A percentile compares a stretch with the other conserved stretches of the same genome.
Conservation (phyloP, 2,329 filamentous ascomycete species). For the Botrytis cinerea region DNA sequence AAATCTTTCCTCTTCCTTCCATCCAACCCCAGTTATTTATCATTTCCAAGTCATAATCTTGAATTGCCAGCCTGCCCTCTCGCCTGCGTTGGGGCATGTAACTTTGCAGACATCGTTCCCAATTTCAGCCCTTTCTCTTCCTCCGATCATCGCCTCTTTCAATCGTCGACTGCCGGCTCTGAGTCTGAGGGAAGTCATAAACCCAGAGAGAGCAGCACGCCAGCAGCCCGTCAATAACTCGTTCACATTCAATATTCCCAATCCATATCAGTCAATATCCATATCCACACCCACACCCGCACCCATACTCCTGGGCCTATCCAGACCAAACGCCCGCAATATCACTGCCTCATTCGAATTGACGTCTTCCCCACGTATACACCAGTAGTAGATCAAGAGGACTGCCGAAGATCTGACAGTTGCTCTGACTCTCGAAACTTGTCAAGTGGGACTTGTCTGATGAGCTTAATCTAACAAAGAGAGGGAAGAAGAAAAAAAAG, state of each 20-base stretch:
- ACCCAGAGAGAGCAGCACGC: not conserved
- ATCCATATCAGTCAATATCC: not conserved
- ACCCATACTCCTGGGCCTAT: not conserved
- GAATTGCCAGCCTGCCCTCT: not conserved
- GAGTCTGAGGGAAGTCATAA: not conserved
- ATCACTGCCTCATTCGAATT: slow-evolving; percentile 22
- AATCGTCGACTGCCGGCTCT: not conserved
- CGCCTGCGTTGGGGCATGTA: not conserved
- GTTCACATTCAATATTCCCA: not conserved
- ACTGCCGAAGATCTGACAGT: slow-evolving; percentile 36
- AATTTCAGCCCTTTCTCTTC: not conserved
- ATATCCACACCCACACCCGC: not conserved
- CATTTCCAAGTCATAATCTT: slow-evolving; percentile 7
- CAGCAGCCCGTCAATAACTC: slow-evolving; percentile 4
- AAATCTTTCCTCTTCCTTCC: slow-evolving; percentile 32
- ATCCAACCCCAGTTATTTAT: slow-evolving; percentile 12
- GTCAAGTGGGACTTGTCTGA: slow-evolving; percentile 32
- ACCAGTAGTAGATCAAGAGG: slow-evolving; percentile 28
- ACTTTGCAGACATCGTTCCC: slow-evolving; percentile 1
- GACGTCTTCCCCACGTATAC: slow-evolving; percentile 25
- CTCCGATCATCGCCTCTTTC: slow-evolving; percentile 17
- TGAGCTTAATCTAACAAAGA: slow-evolving; percentile 36
- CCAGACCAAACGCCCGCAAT: not conserved
- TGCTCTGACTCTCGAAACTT: slow-evolving; percentile 24
- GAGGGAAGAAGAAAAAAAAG: slow-evolving; percentile 1